Conservation (phyloP, 257 asterid species). For the Eucommia ulmoides region DNA sequence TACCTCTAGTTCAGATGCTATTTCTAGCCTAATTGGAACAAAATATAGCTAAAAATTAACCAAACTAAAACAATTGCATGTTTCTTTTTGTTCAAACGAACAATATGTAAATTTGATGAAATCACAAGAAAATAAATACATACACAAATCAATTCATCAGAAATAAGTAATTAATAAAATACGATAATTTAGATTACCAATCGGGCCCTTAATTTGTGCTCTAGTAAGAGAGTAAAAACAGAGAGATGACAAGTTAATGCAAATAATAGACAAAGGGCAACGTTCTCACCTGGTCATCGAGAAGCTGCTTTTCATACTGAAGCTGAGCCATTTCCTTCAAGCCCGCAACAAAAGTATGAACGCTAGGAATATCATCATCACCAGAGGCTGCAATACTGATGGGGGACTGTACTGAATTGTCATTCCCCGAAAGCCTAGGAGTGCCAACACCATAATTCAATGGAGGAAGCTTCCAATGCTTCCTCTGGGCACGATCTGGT, state of each 20-base stretch:
- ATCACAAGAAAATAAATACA: too few species aligned
- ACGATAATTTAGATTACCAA: too few species aligned
- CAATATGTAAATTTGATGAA: too few species aligned
- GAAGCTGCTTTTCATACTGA: constrained; percentile 35
- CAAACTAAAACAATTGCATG: too few species aligned
- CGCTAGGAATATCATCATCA: constrained; percentile 85
- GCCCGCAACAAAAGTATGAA: constrained; percentile 91
- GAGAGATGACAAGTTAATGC: background rate
- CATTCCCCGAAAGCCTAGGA: constrained; percentile 34
- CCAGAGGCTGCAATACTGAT: constrained; percentile 38
- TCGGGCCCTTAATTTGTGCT: too few species aligned
- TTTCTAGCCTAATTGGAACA: too few species aligned
- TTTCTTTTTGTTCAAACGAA: too few species aligned
- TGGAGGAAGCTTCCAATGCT: constrained; percentile 80
- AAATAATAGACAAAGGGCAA: background rate
- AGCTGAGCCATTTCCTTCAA: constrained; percentile 82
- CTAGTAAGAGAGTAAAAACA: background rate
- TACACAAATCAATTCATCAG: too few species aligned
- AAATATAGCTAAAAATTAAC: too few species aligned
- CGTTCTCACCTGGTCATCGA: constrained; percentile 44
- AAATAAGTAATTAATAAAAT: too few species aligned
- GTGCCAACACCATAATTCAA: constrained; percentile 42
- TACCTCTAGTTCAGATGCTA: too few species aligned
- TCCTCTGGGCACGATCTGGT: too few species aligned
- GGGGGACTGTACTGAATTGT: constrained; percentile 61